Percentiles rank a stretch among this genome's conserved stretches.
Evolutionary conservation across 2,329 filamentous ascomycete species (phyloP).

Genomic region (Colletotrichum gloeosporioides): DNA sequence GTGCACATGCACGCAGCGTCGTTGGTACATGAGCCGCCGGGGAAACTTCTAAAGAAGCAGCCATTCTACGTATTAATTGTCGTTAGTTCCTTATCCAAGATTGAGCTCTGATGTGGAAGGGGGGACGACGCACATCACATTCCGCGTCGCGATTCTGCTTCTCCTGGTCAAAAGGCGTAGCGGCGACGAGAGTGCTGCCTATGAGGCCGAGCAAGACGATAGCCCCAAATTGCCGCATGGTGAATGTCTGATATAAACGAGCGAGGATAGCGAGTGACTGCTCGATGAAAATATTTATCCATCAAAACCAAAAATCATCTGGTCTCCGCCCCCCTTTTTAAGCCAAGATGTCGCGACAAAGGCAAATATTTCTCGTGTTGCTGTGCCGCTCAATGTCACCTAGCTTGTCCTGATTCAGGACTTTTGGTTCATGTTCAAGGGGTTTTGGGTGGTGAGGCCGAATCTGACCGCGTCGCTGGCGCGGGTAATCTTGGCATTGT

Average conservation of each 20-base stretch:
- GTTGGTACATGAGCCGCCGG: not conserved
- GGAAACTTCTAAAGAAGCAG: not conserved
- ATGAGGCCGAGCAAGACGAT: not conserved
- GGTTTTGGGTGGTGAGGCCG: not conserved
- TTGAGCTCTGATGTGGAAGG: rapidly evolving
- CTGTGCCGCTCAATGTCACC: not conserved
- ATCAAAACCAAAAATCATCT: not conserved
- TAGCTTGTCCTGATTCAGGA: not conserved
- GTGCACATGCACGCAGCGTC: not conserved
- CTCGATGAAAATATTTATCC: not conserved
- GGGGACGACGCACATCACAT: not conserved
- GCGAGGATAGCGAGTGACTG: not conserved
- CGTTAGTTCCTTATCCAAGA: rapidly evolving
- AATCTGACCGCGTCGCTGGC: not conserved
- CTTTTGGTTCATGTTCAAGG: not conserved
- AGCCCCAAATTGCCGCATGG: rapidly evolving
- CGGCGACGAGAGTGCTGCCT: not conserved
- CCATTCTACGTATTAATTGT: rapidly evolving
- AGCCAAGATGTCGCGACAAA: not conserved
- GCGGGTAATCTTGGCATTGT: not conserved
- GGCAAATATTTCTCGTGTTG: not conserved
- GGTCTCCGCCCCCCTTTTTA: not conserved
- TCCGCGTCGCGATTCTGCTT: not conserved
- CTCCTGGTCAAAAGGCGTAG: not conserved
- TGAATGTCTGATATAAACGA: not conserved